Conservation (phyloP, 225 moss, liverwort and hornwort species). For the Pseudoscleropodium purum region DNA sequence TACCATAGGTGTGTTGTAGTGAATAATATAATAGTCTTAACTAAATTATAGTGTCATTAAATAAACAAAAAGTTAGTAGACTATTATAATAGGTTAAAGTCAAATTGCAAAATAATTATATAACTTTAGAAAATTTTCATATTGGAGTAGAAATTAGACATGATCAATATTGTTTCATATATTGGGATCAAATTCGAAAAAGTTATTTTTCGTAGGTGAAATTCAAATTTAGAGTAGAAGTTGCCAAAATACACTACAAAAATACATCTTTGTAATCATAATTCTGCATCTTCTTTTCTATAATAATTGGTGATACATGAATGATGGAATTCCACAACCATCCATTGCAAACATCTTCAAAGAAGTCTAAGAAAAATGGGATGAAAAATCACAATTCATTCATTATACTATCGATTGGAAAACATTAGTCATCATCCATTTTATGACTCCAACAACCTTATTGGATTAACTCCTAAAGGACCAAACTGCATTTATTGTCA, state of each 20-base stretch:
- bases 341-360: background rate
- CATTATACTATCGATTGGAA: background rate
- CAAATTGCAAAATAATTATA: background rate
- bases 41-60: background rate
- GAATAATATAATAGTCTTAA: too few relatives aligned
- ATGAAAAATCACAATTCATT: background rate
- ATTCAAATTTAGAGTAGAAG: accelerated
- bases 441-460: background rate
- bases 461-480: too few relatives aligned
- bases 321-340: background rate
- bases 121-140: background rate
- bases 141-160: background rate
- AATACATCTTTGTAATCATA: background rate
- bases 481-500: too few relatives aligned
- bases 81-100: background rate
- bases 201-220: background rate
- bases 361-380: too few relatives aligned
- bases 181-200: background rate
- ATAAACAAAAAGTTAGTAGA: background rate
- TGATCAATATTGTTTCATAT: background rate
- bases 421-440: background rate
- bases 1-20: accelerated
- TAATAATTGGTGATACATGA: accelerated
- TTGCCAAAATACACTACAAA: background rate
- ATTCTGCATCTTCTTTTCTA: background rate